Evolutionary conservation across 2,329 filamentous ascomycete genomes (phyloP).

Genomic region (Paracamarosporium sp.): DNA sequence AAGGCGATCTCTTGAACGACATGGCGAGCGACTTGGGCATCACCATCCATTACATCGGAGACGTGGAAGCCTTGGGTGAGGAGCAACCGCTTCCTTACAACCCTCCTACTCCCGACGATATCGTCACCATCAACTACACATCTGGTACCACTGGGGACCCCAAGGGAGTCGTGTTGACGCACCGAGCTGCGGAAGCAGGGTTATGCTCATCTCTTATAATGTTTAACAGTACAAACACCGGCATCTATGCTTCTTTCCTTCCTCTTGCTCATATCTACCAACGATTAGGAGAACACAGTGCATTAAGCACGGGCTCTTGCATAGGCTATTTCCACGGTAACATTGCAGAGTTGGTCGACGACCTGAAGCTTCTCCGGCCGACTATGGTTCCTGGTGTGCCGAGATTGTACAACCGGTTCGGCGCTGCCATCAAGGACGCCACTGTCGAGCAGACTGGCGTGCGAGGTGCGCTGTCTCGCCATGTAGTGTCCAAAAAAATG

Average conservation of each 20-base stretch:
- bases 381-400: slow-evolving; percentile 88
- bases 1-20: slow-evolving; percentile 76
- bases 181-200: slow-evolving; percentile 79
- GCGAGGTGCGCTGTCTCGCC: slow-evolving; percentile 80
- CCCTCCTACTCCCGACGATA: slow-evolving; percentile 75
- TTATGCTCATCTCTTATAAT: slow-evolving; percentile 67
- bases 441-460: slow-evolving; percentile 82
- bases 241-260: slow-evolving; percentile 83
- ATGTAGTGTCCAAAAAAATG: slow-evolving; percentile 80
- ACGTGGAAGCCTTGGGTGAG: slow-evolving; percentile 83
- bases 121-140: slow-evolving; percentile 90
- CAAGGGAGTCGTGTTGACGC: slow-evolving; percentile 84
- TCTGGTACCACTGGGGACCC: slow-evolving; percentile 84
- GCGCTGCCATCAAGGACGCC: slow-evolving; percentile 77
- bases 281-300: slow-evolving; percentile 79
- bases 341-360: slow-evolving; percentile 83
- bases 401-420: slow-evolving; percentile 89
- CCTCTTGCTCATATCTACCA: slow-evolving; percentile 95
- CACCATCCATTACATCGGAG: slow-evolving; percentile 76
- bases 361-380: slow-evolving; percentile 85
- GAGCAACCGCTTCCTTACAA: slow-evolving; percentile 73
- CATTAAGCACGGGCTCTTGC: slow-evolving; percentile 72
- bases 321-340: slow-evolving; percentile 97
- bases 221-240: slow-evolving; percentile 59
- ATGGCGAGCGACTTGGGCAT: slow-evolving; percentile 78